Conservation (phyloP, 2,329 filamentous ascomycete species). For the Tetracladium maxilliforme region DNA sequence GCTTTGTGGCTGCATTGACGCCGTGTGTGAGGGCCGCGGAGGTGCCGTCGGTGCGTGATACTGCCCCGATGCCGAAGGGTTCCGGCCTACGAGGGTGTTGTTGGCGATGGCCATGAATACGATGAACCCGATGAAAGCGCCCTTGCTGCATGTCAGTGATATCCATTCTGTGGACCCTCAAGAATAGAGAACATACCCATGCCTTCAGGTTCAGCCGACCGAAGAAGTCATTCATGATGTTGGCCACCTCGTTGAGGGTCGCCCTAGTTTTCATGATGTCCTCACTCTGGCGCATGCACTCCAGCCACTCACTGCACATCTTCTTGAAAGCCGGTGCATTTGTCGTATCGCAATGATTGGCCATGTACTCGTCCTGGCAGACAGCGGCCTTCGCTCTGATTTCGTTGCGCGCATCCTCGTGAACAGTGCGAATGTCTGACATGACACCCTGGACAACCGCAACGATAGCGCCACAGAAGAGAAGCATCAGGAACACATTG, state of each 20-base stretch:
- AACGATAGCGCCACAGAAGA: conserved; percentile 33
- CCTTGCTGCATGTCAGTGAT: conserved; percentile 16
- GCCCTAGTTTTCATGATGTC: too few relatives aligned
- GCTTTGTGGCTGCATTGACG: too few relatives aligned
- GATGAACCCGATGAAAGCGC: conserved; percentile 33
- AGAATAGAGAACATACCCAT: conserved; percentile 32
- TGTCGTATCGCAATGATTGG: conserved; percentile 59
- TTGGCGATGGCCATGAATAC: conserved; percentile 31
- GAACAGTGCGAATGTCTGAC: conserved; percentile 52
- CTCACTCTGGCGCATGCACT: conserved; percentile 83
- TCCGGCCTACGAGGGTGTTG: conserved; percentile 37
- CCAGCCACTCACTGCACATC: conserved; percentile 67
- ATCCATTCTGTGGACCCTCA: neutral
- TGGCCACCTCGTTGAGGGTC: conserved; percentile 66
- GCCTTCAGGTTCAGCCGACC: conserved; percentile 81
- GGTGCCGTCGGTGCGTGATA: too few relatives aligned
- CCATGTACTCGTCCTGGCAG: conserved; percentile 59
- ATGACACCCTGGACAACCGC: conserved; percentile 60
- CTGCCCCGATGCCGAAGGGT: too few relatives aligned
- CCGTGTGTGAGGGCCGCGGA: too few relatives aligned
- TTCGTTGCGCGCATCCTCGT: conserved; percentile 59
- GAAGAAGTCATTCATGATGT: conserved; percentile 88
- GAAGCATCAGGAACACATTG: conserved; percentile 44
- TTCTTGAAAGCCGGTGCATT: conserved; percentile 56
- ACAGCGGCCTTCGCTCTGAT: too few relatives aligned